Conservation (phyloP, 1,284 basidiomycete species). For the Moesziomyces sp. region DNA sequence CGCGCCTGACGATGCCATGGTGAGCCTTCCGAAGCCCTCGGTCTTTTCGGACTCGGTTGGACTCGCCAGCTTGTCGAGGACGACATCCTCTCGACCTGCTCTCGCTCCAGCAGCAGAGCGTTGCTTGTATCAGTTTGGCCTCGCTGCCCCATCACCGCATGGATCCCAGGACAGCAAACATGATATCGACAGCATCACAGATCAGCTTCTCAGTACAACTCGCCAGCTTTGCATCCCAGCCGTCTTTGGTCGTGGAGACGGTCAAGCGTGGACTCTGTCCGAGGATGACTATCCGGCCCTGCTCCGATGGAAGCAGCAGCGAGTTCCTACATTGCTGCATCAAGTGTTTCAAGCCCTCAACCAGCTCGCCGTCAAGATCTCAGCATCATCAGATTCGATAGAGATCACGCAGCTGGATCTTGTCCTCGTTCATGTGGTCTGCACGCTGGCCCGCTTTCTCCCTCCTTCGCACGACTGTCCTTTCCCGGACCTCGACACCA, state of each 20-base stretch:
- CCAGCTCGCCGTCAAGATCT: no score
- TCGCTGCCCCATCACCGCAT: slow-evolving; percentile 3
- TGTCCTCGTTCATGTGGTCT: slow-evolving; percentile 23
- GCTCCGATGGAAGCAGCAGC: slow-evolving; percentile 28
- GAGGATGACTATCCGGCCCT: slow-evolving; percentile 21
- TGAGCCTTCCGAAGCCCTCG: background rate
- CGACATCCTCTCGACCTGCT: background rate
- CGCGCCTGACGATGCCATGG: background rate
- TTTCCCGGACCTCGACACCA: background rate
- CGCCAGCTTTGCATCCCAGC: slow-evolving; percentile 14
- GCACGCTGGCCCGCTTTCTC: slow-evolving; percentile 17
- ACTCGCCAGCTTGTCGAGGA: background rate
- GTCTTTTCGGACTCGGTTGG: background rate
- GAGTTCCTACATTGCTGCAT: slow-evolving; percentile 14
- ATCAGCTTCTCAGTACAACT: slow-evolving; percentile 1
- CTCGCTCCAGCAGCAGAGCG: background rate
- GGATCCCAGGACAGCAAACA: background rate
- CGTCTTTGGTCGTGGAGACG: slow-evolving; percentile 23
- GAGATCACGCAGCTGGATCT: slow-evolving; percentile 2
- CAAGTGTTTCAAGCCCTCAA: background rate
- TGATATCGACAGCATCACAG: background rate
- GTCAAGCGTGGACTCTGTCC: slow-evolving; percentile 29
- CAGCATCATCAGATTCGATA: no score
- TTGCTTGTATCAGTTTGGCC: slow-evolving; percentile 21
- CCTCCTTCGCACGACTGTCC: background rate